Conservation (phyloP, 352 stramenopile genomes). For the Thalassiosira livingstoniorum region DNA sequence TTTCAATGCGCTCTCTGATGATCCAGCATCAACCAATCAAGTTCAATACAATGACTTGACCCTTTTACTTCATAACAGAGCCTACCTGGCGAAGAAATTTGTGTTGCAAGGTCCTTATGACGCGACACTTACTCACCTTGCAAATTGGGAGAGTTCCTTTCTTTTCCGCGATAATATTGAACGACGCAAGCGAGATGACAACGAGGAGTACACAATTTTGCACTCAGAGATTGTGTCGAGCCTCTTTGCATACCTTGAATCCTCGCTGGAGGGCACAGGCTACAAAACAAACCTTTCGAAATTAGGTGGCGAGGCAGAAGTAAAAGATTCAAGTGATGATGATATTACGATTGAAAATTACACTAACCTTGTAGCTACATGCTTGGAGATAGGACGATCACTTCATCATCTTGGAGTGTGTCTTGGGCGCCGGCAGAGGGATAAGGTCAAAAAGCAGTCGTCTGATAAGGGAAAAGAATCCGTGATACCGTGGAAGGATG, state of each 20-base stretch:
- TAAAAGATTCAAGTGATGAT: constrained; percentile 12
- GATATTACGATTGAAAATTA: constrained; percentile 58
- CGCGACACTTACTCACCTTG: constrained; percentile 62
- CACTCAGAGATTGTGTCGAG: constrained; percentile 48
- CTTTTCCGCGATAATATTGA: constrained; percentile 41
- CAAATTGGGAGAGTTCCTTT: constrained; percentile 54
- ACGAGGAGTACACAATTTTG: constrained; percentile 35
- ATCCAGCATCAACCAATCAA: constrained; percentile 1
- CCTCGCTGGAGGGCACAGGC: constrained; percentile 45
- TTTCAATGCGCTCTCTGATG: not conserved
- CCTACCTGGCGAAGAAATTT: constrained; percentile 53
- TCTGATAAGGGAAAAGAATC: not conserved
- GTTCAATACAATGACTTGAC: constrained; percentile 49
- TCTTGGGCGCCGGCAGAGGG: constrained; percentile 62
- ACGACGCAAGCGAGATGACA: constrained; percentile 33
- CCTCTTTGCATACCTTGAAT: constrained; percentile 50
- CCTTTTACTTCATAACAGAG: constrained; percentile 45
- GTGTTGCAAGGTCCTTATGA: constrained; percentile 67
- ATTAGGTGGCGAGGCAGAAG: constrained; percentile 1
- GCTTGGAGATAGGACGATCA: constrained; percentile 67
- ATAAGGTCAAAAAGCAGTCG: constrained; percentile 19
- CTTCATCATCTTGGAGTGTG: constrained; percentile 71
- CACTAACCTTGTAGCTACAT: constrained; percentile 61
- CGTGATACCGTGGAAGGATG: not conserved
- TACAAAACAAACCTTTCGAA: constrained; percentile 31